phyloP scores from a whole-genome alignment of 2,329 filamentous ascomycete genomes.

The Ceratocystis cacaofunesta region DNA sequence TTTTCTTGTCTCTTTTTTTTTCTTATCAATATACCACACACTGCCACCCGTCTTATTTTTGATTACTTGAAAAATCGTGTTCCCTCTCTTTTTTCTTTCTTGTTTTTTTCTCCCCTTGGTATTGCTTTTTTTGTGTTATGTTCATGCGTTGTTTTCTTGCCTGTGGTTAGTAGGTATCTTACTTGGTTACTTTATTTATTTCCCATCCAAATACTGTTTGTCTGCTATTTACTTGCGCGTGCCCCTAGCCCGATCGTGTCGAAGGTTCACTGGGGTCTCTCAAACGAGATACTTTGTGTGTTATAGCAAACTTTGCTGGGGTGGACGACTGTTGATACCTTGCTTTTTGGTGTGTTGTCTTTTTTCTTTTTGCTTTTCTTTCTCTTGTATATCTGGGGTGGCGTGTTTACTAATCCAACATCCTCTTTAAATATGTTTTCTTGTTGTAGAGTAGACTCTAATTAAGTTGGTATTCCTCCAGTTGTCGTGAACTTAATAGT shows the following conservation, averaged over 20 bases:
- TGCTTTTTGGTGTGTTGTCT: too few species aligned
- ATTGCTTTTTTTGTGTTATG: neutral
- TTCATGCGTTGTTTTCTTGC: neutral
- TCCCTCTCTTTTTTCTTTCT: neutral
- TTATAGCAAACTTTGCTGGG: neutral
- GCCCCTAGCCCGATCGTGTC: neutral
- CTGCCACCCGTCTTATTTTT: constrained; percentile 1
- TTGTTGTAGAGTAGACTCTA: too few species aligned
- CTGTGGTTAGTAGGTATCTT: neutral
- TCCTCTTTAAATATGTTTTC: neutral
- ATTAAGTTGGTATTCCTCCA: neutral
- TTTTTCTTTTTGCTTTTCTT: too few species aligned
- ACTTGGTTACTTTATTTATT: neutral
- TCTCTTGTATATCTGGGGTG: too few species aligned
- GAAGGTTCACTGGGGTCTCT: neutral
- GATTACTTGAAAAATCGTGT: constrained; percentile 2
- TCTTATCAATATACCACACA: constrained; percentile 11
- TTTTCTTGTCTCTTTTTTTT: constrained; percentile 10
- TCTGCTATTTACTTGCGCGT: neutral
- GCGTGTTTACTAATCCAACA: neutral
- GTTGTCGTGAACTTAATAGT: neutral
- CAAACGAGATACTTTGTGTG: neutral
- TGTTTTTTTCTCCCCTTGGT: neutral
- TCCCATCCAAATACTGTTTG: neutral
- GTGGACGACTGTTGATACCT: too few species aligned